Conservation (phyloP, 2,329 filamentous ascomycete species). For the Cladosporium cucumerinum region DNA sequence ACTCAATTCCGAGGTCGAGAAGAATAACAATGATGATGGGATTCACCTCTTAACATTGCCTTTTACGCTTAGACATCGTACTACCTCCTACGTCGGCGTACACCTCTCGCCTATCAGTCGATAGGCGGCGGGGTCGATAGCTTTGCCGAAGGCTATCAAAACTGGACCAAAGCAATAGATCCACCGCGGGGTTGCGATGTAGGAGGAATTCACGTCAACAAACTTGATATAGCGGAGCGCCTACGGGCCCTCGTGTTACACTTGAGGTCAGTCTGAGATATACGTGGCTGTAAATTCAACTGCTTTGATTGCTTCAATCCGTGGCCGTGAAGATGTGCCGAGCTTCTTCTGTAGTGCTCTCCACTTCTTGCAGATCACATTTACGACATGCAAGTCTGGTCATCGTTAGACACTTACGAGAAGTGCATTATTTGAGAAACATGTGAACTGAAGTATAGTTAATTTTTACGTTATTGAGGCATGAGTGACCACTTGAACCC, state of each 20-base stretch:
- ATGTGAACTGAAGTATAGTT: neutral
- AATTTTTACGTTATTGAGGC: neutral
- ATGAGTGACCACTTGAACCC: neutral
- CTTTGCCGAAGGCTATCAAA: conserved; percentile 5
- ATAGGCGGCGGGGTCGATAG: neutral
- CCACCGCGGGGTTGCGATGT: neutral
- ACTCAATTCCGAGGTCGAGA: neutral
- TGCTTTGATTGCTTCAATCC: neutral
- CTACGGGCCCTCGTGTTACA: neutral
- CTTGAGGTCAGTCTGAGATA: neutral
- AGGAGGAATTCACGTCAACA: neutral
- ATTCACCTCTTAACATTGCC: neutral
- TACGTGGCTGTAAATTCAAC: neutral
- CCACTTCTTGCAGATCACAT: neutral
- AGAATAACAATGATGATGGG: neutral
- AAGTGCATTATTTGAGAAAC: neutral
- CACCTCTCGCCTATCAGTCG: neutral
- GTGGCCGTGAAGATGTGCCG: neutral
- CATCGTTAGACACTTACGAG: neutral
- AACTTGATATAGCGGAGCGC: neutral
- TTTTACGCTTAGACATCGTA: neutral
- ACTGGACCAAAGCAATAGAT: neutral
- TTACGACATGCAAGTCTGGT: neutral
- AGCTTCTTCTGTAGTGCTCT: neutral
- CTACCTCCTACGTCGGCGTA: neutral